These are phyloP conservation scores for Orbilia oligospora DNA, from an alignment of 2,329 filamentous ascomycete genomes.

Conservation along the genomic window DNA sequence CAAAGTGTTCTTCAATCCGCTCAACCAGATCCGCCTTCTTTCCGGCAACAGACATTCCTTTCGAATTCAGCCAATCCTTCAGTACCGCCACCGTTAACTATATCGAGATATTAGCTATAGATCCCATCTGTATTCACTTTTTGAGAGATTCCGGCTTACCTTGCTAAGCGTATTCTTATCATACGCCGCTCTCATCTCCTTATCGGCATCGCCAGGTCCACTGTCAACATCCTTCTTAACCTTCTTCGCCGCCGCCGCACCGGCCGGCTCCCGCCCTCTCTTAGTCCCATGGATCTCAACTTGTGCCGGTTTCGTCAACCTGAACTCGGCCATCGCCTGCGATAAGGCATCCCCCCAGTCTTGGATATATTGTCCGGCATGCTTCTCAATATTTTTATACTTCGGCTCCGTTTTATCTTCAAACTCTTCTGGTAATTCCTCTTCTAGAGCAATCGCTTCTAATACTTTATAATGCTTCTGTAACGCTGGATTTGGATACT, in stretches of 20 bases:
- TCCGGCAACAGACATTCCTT: slow-evolving; percentile 67
- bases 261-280: slow-evolving; percentile 58
- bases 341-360: slow-evolving; percentile 82
- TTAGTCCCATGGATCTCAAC: slow-evolving; percentile 60
- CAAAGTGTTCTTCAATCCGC: slow-evolving; percentile 69
- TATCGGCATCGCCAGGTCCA: slow-evolving; percentile 63
- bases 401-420: slow-evolving; percentile 87
- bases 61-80: slow-evolving; percentile 69
- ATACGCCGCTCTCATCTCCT: slow-evolving; percentile 67
- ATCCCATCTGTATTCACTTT: slow-evolving; percentile 25
- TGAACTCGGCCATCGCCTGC: slow-evolving; percentile 58
- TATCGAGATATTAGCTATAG: slow-evolving; percentile 27
- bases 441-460: slow-evolving; percentile 90
- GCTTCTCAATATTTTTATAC: slow-evolving; percentile 89
- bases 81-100: slow-evolving; percentile 69
- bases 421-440: slow-evolving; percentile 82
- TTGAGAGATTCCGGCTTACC: slow-evolving; percentile 63
- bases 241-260: slow-evolving; percentile 47
- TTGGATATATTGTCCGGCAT: slow-evolving; percentile 82
- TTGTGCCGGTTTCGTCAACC: slow-evolving; percentile 33
- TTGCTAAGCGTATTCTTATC: slow-evolving; percentile 69
- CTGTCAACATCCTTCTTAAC: slow-evolving; percentile 52
- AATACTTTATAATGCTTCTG: slow-evolving; percentile 98
- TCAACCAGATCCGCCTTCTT: slow-evolving; percentile 72
- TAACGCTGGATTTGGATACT: slow-evolving; percentile 90